A percentile compares a stretch with the other conserved stretches of the same genome.
These are phyloP conservation scores for Chalciporus chontae DNA, from an alignment of 768 basidiomycete genomes.

Conservation along the genomic window DNA sequence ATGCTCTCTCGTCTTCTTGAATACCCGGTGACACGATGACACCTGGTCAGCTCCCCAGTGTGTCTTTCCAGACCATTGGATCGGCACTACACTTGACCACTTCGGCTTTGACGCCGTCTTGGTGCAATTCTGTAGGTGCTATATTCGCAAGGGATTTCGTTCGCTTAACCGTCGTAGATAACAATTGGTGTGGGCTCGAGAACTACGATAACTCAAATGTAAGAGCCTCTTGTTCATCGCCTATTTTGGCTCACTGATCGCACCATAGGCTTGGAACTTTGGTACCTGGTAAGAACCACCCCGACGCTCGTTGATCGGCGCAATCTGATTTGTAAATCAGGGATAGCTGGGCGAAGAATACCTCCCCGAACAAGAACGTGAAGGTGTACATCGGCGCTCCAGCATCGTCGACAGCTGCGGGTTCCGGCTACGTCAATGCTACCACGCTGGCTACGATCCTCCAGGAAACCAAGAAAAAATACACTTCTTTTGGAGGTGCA, in stretches of 20 bases:
- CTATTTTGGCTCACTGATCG: background rate
- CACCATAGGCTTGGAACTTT: constrained; percentile 49
- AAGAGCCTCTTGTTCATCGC: constrained; percentile 1
- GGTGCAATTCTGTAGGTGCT: constrained; percentile 43
- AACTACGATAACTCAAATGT: constrained; percentile 46
- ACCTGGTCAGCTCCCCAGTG: constrained; percentile 36
- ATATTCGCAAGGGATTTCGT: background rate
- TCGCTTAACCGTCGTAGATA: constrained; percentile 30
- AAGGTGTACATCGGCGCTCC: constrained; percentile 51
- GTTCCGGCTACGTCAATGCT: constrained; percentile 40
- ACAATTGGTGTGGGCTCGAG: constrained; percentile 43
- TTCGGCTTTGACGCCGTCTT: constrained; percentile 48
- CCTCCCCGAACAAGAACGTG: constrained; percentile 43
- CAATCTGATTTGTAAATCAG: no score
- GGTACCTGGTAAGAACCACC: constrained; percentile 28
- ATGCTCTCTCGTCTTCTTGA: background rate
- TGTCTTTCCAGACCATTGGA: constrained; percentile 45
- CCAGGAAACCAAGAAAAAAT: constrained; percentile 32
- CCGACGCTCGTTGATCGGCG: no score
- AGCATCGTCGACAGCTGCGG: constrained; percentile 40
- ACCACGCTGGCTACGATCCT: constrained; percentile 34
- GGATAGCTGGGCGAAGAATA: constrained; percentile 44
- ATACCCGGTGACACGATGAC: no score
- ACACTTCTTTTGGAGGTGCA: constrained; percentile 46
- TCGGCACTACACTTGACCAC: constrained; percentile 39